A percentile compares a stretch with the other conserved stretches of the same genome.
phyloP scores from a whole-genome alignment of 805 yeast genomes.

The Wickerhamomyces silvicola region DNA sequence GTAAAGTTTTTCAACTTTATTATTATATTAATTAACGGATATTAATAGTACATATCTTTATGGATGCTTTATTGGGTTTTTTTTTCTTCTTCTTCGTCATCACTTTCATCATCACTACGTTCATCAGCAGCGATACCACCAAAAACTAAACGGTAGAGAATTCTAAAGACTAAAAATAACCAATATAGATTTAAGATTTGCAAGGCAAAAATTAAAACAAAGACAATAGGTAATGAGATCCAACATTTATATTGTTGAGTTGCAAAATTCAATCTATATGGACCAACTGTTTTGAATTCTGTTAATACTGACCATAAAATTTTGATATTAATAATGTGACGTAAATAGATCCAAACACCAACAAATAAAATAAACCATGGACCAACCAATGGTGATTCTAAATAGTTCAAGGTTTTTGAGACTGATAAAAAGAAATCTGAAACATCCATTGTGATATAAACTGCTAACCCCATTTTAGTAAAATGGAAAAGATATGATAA shows the following conservation, averaged over 20 bases:
- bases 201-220: constrained; percentile 66
- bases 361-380: constrained; percentile 68
- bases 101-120: constrained; percentile 81
- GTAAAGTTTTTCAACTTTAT: too few species aligned
- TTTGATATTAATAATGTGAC: constrained; percentile 78
- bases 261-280: constrained; percentile 71
- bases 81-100: constrained; percentile 30
- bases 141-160: constrained; percentile 58
- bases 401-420: constrained; percentile 82
- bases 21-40: too few species aligned
- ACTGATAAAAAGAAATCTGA: constrained; percentile 83
- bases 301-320: constrained; percentile 82
- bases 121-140: constrained; percentile 68
- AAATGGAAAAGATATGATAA: constrained; percentile 89
- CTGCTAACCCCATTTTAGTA: constrained; percentile 89
- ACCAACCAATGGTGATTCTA: constrained; percentile 58
- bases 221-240: constrained; percentile 89
- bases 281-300: constrained; percentile 82
- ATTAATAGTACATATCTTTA: background rate
- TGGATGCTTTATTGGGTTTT: background rate
- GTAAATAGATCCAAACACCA: constrained; percentile 73
- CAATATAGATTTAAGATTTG: constrained; percentile 86
- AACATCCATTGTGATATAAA: constrained; percentile 93
- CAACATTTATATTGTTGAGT: constrained; percentile 95
- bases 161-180: constrained; percentile 76